A percentile compares a stretch with the other conserved stretches of the same genome.
Evolutionary conservation across 2,329 filamentous ascomycete genomes (phyloP).

Genomic region (Cryphonectria naterciae): DNA sequence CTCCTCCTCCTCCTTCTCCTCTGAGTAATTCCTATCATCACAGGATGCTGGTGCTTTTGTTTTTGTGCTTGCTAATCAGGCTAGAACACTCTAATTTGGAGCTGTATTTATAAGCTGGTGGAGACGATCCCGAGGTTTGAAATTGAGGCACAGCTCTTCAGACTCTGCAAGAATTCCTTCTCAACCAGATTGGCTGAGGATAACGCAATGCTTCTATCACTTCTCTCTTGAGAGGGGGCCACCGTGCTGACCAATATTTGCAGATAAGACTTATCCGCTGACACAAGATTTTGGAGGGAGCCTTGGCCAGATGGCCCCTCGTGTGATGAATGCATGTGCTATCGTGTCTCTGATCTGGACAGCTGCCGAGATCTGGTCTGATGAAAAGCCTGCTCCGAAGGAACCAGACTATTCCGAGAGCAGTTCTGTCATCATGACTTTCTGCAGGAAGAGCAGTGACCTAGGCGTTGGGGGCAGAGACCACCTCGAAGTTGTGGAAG

Average conservation of each 20-base stretch:
- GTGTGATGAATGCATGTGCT: background rate
- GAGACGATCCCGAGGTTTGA: background rate
- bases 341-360: background rate
- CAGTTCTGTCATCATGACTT: background rate
- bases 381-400: background rate
- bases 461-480: background rate
- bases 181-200: background rate
- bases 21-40: background rate
- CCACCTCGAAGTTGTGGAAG: background rate
- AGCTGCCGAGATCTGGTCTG: background rate
- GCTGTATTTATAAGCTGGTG: constrained; percentile 1
- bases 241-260: no score
- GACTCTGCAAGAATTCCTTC: background rate
- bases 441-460: background rate
- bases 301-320: background rate
- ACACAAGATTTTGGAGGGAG: background rate
- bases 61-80: background rate
- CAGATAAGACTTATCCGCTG: background rate
- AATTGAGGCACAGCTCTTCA: background rate
- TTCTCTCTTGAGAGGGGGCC: no score
- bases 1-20: background rate
- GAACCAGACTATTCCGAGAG: background rate
- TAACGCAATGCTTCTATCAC: background rate
- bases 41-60: background rate
- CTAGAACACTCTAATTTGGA: no score